Conservation (phyloP, 331 rosid genomes). For the Telfairia occidentalis region DNA sequence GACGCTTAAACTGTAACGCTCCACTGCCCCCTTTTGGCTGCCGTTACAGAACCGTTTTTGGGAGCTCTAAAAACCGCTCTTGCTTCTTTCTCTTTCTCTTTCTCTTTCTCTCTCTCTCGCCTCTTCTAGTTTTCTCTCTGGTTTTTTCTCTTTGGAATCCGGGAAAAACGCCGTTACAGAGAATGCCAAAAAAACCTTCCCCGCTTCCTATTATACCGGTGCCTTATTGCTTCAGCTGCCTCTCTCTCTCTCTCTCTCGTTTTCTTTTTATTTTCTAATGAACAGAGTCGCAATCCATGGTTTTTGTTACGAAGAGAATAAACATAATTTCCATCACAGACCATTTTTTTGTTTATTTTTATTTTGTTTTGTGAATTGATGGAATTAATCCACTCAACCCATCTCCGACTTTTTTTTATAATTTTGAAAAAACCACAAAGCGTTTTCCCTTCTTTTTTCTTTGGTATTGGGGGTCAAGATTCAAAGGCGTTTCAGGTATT, state of each 20-base stretch:
- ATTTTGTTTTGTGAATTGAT: background rate
- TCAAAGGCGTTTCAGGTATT: no score
- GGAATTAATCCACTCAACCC: background rate
- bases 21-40: conserved; percentile 1
- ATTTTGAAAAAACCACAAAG: background rate
- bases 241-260: background rate
- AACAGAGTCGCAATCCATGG: background rate
- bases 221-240: conserved; percentile 20
- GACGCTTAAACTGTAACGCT: conserved; percentile 16
- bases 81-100: background rate
- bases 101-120: background rate
- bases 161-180: conserved; percentile 39
- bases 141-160: conserved; percentile 11
- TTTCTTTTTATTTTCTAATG: background rate
- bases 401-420: background rate
- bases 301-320: conserved; percentile 5
- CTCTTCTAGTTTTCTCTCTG: conserved; percentile 16
- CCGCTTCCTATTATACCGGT: conserved; percentile 39
- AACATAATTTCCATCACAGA: background rate
- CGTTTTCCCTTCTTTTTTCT: no score
- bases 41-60: conserved; percentile 25
- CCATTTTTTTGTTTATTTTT: background rate
- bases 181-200: conserved; percentile 29
- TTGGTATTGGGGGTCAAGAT: no score
- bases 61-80: conserved; percentile 21